Evolutionary conservation across 1,284 basidiomycete species (phyloP), one percentile per base, ranked within the genome.

Genomic region (Fistulinella staudtii): DNA sequence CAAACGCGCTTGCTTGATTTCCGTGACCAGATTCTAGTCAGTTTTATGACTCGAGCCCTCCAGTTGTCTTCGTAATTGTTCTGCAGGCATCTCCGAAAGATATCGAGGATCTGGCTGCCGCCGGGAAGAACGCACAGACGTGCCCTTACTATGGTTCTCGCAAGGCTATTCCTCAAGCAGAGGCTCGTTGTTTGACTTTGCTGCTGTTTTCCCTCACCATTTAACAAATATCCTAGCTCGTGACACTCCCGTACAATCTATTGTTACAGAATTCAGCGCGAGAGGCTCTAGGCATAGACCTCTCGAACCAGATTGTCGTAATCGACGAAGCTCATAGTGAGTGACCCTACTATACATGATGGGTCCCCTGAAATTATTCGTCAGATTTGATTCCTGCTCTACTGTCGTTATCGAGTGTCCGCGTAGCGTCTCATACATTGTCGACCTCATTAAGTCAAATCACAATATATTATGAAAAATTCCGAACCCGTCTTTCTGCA

Each of bases 251-350:
- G 0, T 99, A 99, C 65, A 97, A 96, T 61, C 79, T 99, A 9
- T 73, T 99, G 1, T 70, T 99, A 8, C 89, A 93, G 52, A 86
- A 82, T 53, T 77, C 80, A 3, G 89, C 94, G 1, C 76, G 95
- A 34, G 89, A 95, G 57, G 83, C 93, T 0, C 73, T 98, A 1
- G 88, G 87, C 0, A 93, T 93, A 55, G 82, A 87, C 60, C 72
- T 93, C 39, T 85, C 75, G 25, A 79, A 83, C 58, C 90, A 95
- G 56, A 74, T 98, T 13, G 80, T 99, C 10, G 76, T 99, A 33
- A 83, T 99, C 45, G 95, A 99, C 62, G 95, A 99, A 69, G 96
- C 94, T 0, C 95, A 99, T 67, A 99, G 90, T 92, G 55, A 51
- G 88, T 71, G 15, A 41, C 27, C 46, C 25, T 33, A 5, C 38